phyloP scores from a whole-genome alignment of 2,329 filamentous ascomycete species.

The Acarospora socialis region DNA sequence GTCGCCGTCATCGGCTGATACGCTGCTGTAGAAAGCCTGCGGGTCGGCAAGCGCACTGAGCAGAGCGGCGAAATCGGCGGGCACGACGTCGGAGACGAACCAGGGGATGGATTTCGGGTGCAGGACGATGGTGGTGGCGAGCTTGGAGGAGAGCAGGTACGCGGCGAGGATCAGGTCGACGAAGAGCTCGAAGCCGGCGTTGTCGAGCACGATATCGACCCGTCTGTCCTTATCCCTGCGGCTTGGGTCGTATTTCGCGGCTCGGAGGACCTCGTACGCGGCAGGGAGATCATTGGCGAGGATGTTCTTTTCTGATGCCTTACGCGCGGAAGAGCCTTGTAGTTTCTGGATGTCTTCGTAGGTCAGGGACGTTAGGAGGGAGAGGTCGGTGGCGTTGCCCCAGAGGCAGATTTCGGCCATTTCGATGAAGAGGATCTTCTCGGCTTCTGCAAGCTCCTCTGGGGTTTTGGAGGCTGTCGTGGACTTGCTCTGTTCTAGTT shows the following conservation, averaged over 20 bases:
- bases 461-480: slow-evolving; percentile 17
- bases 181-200: slow-evolving; percentile 92
- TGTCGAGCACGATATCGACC: slow-evolving; percentile 91
- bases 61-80: slow-evolving; percentile 69
- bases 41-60: slow-evolving; percentile 68
- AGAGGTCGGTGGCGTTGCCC: slow-evolving; percentile 93
- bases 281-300: slow-evolving; percentile 67
- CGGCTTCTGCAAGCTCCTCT: slow-evolving; percentile 47
- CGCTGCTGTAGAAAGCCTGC: slow-evolving; percentile 61
- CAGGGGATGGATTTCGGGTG: slow-evolving; percentile 93
- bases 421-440: slow-evolving; percentile 69
- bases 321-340: slow-evolving; percentile 76
- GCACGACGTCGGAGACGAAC: slow-evolving; percentile 94
- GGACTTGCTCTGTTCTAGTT: slow-evolving; percentile 45
- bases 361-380: slow-evolving; percentile 72
- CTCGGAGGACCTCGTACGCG: slow-evolving; percentile 55
- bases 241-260: slow-evolving; percentile 48
- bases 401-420: slow-evolving; percentile 96
- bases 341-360: slow-evolving; percentile 97
- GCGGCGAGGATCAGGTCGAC: slow-evolving; percentile 87
- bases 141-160: slow-evolving; percentile 68
- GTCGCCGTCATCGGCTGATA: slow-evolving; percentile 49
- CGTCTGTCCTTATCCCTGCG: slow-evolving; percentile 52
- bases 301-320: slow-evolving; percentile 81
- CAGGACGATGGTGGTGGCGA: slow-evolving; percentile 76